Evolutionary conservation across 805 yeast genomes (phyloP).

Genomic region (Scheffersomyces ergatensis): DNA sequence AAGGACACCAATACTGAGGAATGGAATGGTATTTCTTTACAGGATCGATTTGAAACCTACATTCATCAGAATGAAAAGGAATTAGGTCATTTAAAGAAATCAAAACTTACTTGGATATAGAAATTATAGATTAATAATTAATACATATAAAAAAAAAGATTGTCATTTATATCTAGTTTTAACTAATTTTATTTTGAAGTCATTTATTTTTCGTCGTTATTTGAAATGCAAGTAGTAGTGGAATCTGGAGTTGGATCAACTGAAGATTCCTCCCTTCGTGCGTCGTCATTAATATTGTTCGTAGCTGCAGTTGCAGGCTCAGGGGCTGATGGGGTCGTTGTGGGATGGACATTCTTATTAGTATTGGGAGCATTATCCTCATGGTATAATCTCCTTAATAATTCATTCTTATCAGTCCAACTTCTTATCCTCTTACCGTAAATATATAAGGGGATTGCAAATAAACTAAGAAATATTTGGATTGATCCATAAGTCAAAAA

Average conservation of each 20-base stretch:
- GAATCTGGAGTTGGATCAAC: neutral
- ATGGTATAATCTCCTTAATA: constrained; percentile 37
- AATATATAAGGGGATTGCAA: constrained; percentile 50
- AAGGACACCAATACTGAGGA: constrained; percentile 20
- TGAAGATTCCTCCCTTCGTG: neutral
- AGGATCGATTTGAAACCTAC: constrained; percentile 46
- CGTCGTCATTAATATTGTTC: neutral
- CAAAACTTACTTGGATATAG: constrained; percentile 6
- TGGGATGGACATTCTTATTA: too few relatives aligned
- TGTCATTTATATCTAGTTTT: too few relatives aligned
- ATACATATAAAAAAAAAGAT: too few relatives aligned
- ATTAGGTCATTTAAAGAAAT: neutral
- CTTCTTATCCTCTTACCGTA: constrained; percentile 51
- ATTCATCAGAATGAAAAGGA: constrained; percentile 13
- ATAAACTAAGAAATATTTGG: constrained; percentile 46
- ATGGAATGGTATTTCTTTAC: constrained; percentile 62
- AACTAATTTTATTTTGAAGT: too few relatives aligned
- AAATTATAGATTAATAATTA: neutral
- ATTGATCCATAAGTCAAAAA: constrained; percentile 53
- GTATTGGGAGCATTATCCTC: constrained; percentile 8
- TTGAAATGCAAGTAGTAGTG: neutral
- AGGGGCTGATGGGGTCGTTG: neutral
- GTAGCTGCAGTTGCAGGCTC: neutral
- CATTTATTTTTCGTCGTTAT: neutral
- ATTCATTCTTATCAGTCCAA: constrained; percentile 50